Base-by-base conservation (phyloP, 1,284 basidiomycete species). In the Tilletia caries region DNA sequence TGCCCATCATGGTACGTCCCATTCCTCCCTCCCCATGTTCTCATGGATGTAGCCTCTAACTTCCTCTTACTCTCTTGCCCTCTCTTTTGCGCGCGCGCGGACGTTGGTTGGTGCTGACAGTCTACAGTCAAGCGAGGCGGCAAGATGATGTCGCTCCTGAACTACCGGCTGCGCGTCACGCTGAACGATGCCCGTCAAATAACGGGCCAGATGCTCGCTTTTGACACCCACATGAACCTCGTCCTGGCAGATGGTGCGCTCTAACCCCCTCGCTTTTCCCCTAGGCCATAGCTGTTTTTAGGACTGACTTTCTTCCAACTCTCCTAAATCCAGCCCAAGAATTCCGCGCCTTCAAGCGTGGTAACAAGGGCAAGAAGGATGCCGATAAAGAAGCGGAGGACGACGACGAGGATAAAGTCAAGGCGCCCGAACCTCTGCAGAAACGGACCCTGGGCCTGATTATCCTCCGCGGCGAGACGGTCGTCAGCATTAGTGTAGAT, bases 191-290 rank as follows among this genome's bases (percentile, higher is more conserved):
- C 93, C 70, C 91, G 96, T 82, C 89, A 92, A 70, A 87, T 98
- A 78, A 93, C 92, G 58, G 96, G 96, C 64, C 96, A 98, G 86
- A 95, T 98, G 91, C 91, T 99, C 82, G 96, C 96, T 66, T 99
- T 98, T 84, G 96, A 99, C 87, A 91, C 92, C 81, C 96, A 98
- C 86, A 98, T 98, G 95, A 99, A 99, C 86, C 88, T 99, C 77
- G 96, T 99, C 66, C 86, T 99, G 68, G 93, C 95, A 15, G 95
- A 98, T 78, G 96, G 94, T 83, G 94, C 96, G 85, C 95, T 96
- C 85, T 96, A 68, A 20, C 43, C 2, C 32, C 4, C 43, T 65
- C 50, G 12, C 13, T 41, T 29, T 60, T 18, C n/a, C n/a, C n/a
- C n/a, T n/a, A n/a, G n/a, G n/a, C n/a, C n/a, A n/a, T n/a, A n/a